Conservation (phyloP, 1,284 basidiomycete species). For the Cutaneotrichosporon dermatis region DNA sequence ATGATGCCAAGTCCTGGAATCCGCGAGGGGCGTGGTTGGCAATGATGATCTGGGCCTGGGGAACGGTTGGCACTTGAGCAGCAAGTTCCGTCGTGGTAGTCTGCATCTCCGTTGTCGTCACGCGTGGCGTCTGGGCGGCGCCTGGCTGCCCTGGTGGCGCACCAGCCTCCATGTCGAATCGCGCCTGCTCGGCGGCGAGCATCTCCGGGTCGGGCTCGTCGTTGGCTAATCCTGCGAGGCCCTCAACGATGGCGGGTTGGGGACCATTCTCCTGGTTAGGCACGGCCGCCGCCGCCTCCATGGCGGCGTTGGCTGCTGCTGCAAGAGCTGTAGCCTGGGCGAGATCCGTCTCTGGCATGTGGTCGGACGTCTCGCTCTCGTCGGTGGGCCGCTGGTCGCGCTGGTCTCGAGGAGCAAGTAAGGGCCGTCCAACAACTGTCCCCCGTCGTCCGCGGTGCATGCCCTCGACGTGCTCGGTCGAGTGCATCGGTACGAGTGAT, state of each 20-base stretch:
- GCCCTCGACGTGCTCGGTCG: slow-evolving; percentile 26
- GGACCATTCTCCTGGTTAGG: slow-evolving; percentile 31
- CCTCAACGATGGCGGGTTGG: slow-evolving; percentile 29
- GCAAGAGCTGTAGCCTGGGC: slow-evolving; percentile 36
- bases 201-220: slow-evolving; percentile 41
- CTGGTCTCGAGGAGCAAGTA: slow-evolving; percentile 19
- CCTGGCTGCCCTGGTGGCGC: slow-evolving; percentile 46
- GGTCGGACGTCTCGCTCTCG: slow-evolving; percentile 41
- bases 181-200: slow-evolving; percentile 42
- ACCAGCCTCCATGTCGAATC: slow-evolving; percentile 44
- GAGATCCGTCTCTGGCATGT: slow-evolving; percentile 30
- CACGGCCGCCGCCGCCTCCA: slow-evolving; percentile 17
- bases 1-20: slow-evolving; percentile 46
- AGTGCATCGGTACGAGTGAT: slow-evolving; percentile 38
- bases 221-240: slow-evolving; percentile 19
- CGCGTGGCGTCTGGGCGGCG: slow-evolving; percentile 36
- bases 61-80: slow-evolving; percentile 15
- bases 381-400: slow-evolving; percentile 19
- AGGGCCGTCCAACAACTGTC: slow-evolving; percentile 42
- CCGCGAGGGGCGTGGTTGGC: slow-evolving; percentile 48
- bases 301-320: slow-evolving; percentile 28
- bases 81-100: slow-evolving; percentile 19
- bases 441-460: slow-evolving; percentile 22
- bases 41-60: slow-evolving; percentile 45
- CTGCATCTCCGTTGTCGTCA: slow-evolving; percentile 21